phyloP scores from a whole-genome alignment of 805 yeast genomes.

The Pichia rugopelliculosa region DNA sequence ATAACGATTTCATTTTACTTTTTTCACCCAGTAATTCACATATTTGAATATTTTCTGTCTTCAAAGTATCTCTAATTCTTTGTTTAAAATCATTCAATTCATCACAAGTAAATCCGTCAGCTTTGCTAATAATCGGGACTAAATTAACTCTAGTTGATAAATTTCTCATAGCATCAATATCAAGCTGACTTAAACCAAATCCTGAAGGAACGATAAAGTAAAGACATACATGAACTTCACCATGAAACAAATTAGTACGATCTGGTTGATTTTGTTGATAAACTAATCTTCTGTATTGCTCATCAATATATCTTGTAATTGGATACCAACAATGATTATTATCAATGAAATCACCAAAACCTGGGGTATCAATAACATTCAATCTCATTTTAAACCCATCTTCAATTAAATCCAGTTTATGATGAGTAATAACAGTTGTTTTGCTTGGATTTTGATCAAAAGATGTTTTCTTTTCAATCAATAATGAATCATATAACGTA shows the following conservation, averaged over 20 bases:
- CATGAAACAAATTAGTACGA: conserved; percentile 46
- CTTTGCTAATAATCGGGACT: conserved; percentile 75
- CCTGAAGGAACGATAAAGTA: conserved; percentile 73
- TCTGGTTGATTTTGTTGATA: conserved; percentile 75
- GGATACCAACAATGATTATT: conserved; percentile 63
- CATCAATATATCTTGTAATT: conserved; percentile 67
- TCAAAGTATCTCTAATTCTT: conserved; percentile 42
- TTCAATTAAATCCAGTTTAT: conserved; percentile 51
- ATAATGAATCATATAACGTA: conserved; percentile 58
- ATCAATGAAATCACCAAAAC: conserved; percentile 66
- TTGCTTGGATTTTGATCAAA: conserved; percentile 20
- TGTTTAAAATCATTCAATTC: conserved; percentile 52
- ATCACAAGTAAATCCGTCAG: conserved; percentile 59
- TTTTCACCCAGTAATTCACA: conserved; percentile 43
- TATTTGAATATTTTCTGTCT: conserved; percentile 47
- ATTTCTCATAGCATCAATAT: conserved; percentile 65
- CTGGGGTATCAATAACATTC: conserved; percentile 64
- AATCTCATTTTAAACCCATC: conserved; percentile 51
- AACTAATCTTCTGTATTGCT: conserved; percentile 60
- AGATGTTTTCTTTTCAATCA: conserved; percentile 20
- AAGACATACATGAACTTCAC: conserved; percentile 76
- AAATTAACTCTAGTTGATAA: conserved; percentile 67
- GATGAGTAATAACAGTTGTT: conserved; percentile 28
- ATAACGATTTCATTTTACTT: conserved; percentile 27
- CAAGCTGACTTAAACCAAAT: conserved; percentile 54